These are phyloP conservation scores for Phytopythium sindhum DNA, from an alignment of 352 stramenopile genomes.

Conservation along the genomic window DNA sequence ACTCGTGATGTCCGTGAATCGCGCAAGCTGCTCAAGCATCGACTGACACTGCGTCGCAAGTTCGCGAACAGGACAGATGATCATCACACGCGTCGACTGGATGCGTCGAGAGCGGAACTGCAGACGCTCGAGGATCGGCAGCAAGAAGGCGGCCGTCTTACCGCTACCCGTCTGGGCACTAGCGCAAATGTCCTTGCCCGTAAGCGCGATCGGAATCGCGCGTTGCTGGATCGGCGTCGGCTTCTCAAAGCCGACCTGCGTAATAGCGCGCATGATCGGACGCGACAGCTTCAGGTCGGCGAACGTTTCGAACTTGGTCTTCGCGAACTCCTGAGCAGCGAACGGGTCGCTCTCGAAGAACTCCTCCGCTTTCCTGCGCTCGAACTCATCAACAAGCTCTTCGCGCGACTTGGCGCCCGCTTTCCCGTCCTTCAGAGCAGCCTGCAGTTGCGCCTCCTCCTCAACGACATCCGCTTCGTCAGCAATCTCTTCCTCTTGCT, in stretches of 20 bases:
- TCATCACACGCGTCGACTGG: constrained; percentile 92
- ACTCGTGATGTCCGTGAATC: constrained; percentile 95
- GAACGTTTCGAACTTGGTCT: constrained; percentile 92
- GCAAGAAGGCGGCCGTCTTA: constrained; percentile 98
- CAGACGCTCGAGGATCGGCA: constrained; percentile 97
- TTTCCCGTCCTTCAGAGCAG: constrained; percentile 56
- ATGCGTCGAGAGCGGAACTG: constrained; percentile 90
- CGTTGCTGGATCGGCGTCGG: constrained; percentile 94
- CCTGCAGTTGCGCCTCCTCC: constrained; percentile 71
- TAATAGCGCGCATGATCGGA: constrained; percentile 95
- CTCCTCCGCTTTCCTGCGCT: constrained; percentile 75
- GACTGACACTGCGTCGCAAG: constrained; percentile 95
- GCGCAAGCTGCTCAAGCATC: constrained; percentile 94
- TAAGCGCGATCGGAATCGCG: constrained; percentile 93
- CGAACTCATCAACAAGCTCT: constrained; percentile 66
- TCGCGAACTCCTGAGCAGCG: constrained; percentile 68
- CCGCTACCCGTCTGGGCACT: constrained; percentile 96
- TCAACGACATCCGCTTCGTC: constrained; percentile 66
- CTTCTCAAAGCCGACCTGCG: constrained; percentile 95
- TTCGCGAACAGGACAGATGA: constrained; percentile 97
- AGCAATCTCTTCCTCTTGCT: constrained; percentile 37
- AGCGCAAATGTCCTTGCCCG: constrained; percentile 97
- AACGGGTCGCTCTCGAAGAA: constrained; percentile 85
- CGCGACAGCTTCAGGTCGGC: constrained; percentile 96
- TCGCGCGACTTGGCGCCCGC: constrained; percentile 49